These are phyloP conservation scores for Artemisia annua DNA, from an alignment of 129 eudicot genomes.

Conservation along the genomic window DNA sequence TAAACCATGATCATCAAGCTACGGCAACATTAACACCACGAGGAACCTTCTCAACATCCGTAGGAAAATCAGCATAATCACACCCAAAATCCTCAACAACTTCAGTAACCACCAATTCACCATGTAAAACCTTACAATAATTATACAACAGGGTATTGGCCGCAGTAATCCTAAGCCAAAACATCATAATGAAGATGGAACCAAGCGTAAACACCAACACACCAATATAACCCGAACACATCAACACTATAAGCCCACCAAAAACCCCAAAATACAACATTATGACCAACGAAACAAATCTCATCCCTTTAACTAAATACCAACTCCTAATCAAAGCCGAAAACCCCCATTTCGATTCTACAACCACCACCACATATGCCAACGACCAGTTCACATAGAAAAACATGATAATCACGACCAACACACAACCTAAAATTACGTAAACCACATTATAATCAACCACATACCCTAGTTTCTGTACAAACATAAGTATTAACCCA, in stretches of 20 bases:
- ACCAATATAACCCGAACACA: not conserved
- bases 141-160: slow-evolving; percentile 58
- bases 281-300: slow-evolving; percentile 31
- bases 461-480: slow-evolving; percentile 27
- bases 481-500: not conserved
- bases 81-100: slow-evolving; percentile 20
- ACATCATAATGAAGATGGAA: slow-evolving; percentile 39
- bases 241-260: slow-evolving; percentile 31
- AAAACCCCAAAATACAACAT: slow-evolving; percentile 28
- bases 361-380: slow-evolving; percentile 45
- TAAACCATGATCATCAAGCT: slow-evolving; percentile 20
- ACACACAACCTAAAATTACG: not conserved
- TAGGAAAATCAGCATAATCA: slow-evolving; percentile 58
- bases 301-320: slow-evolving; percentile 49
- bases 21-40: slow-evolving; percentile 40
- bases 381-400: slow-evolving; percentile 53
- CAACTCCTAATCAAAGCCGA: slow-evolving; percentile 46
- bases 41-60: slow-evolving; percentile 42
- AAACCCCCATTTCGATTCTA: slow-evolving; percentile 56
- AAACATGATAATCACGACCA: slow-evolving; percentile 2
- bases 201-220: slow-evolving; percentile 30
- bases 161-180: slow-evolving; percentile 46
- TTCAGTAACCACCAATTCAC: slow-evolving; percentile 31
- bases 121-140: slow-evolving; percentile 81
- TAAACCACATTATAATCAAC: slow-evolving; percentile 23